A percentile compares a stretch with the other conserved stretches of the same genome.
These are phyloP conservation scores for Chaetomium sp. DNA, from an alignment of 2,329 filamentous ascomycete species.

Conservation along the genomic window DNA sequence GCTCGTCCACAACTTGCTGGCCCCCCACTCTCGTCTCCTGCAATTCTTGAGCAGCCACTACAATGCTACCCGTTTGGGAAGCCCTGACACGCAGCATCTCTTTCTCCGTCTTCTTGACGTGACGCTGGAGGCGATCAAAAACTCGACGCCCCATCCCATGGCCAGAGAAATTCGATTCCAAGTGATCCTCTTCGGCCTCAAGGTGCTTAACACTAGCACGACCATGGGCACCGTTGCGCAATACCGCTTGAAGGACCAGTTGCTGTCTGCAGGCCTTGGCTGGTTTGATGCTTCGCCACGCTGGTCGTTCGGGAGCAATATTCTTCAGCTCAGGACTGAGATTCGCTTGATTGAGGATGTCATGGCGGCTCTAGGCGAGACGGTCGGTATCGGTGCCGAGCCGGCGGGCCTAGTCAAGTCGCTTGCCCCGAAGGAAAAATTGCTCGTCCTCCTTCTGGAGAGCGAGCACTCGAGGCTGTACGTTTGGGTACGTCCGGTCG, in stretches of 20 bases:
- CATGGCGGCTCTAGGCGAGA: slow-evolving; percentile 63
- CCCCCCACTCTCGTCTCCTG: slow-evolving; percentile 81
- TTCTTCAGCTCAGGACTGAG: slow-evolving; percentile 91
- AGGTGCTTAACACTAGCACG: slow-evolving; percentile 72
- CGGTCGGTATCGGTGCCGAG: slow-evolving; percentile 61
- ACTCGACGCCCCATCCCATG: slow-evolving; percentile 77
- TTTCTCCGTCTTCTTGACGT: slow-evolving; percentile 80
- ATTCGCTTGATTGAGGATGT: slow-evolving; percentile 79
- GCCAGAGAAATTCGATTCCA: slow-evolving; percentile 91
- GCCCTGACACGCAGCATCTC: slow-evolving; percentile 75
- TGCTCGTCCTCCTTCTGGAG: slow-evolving; percentile 78
- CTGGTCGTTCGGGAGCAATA: slow-evolving; percentile 96
- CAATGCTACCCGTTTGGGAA: slow-evolving; percentile 86
- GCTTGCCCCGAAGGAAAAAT: slow-evolving; percentile 75
- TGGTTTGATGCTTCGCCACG: slow-evolving; percentile 85
- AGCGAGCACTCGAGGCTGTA: slow-evolving; percentile 81
- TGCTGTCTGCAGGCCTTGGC: slow-evolving; percentile 79
- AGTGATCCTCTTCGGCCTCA: slow-evolving; percentile 78
- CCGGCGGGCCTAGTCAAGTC: slow-evolving; percentile 61
- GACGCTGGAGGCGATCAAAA: slow-evolving; percentile 74
- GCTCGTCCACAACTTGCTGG: slow-evolving; percentile 76
- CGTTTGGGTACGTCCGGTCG: slow-evolving; percentile 86
- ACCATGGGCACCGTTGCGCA: slow-evolving; percentile 64
- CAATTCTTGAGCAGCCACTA: slow-evolving; percentile 95
- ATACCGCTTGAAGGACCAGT: slow-evolving; percentile 85